Percentiles rank a stretch among this genome's conserved stretches.
Conservation (phyloP, 2,329 filamentous ascomycete genomes). For the Penicillium sp. region DNA sequence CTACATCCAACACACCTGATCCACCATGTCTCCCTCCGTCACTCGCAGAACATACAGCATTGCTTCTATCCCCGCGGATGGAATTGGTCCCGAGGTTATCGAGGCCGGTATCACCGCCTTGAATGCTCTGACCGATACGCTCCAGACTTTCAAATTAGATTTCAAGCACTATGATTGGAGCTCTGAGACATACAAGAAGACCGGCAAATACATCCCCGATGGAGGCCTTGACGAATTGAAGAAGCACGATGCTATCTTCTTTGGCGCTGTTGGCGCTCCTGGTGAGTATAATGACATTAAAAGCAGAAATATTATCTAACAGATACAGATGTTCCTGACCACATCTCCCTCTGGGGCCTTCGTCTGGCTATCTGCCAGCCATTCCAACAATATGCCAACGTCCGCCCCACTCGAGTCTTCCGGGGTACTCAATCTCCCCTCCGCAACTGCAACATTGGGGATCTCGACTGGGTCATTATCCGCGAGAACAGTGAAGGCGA, state of each 20-base stretch:
- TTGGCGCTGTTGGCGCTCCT: slow-evolving; percentile 59
- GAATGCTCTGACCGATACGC: slow-evolving; percentile 34
- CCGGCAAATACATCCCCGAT: slow-evolving; percentile 56
- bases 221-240: slow-evolving; percentile 51
- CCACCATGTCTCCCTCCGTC: no score
- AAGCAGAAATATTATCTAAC: no score
- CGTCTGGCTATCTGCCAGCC: slow-evolving; percentile 59
- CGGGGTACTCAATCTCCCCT: slow-evolving; percentile 53
- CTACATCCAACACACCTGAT: no score
- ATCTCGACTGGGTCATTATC: slow-evolving; percentile 59
- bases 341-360: slow-evolving; percentile 59
- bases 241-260: slow-evolving; percentile 58
- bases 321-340: slow-evolving; percentile 59
- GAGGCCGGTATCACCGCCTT: slow-evolving; percentile 55
- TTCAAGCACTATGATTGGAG: slow-evolving; percentile 61
- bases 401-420: slow-evolving; percentile 56
- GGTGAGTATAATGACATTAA: slow-evolving; percentile 24
- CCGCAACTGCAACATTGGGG: slow-evolving; percentile 45
- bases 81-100: slow-evolving; percentile 62
- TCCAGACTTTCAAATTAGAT: slow-evolving; percentile 51
- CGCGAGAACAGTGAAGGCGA: slow-evolving; percentile 61
- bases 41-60: slow-evolving; percentile 45
- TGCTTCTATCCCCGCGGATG: slow-evolving; percentile 59
- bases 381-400: slow-evolving; percentile 61
- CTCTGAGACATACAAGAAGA: slow-evolving; percentile 57